Evolutionary conservation across 1,284 basidiomycete genomes (phyloP), one percentile per base, ranked within the genome.

Genomic region (Tremellales sp.): DNA sequence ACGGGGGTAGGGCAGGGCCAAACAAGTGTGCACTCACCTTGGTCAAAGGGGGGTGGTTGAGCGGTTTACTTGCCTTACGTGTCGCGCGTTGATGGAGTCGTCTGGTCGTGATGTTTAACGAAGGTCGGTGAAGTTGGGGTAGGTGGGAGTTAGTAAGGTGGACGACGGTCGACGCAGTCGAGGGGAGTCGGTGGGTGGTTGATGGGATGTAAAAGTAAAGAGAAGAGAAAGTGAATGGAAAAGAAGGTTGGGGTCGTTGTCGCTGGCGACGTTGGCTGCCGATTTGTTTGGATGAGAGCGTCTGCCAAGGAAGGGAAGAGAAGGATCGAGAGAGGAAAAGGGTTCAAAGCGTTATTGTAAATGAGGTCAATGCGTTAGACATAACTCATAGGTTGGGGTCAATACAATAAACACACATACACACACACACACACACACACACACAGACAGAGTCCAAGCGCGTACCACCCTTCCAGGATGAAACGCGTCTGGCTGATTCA

Each of bases 131-230:
- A 36, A 22, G 36, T n/a, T 40, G 22, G 19, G 40, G 39, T 42
- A n/a, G 19, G n/a, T 15, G 40, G 25, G 33, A 21, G 40, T 45
- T 26, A 46, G 22, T n/a, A 13, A 23, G n/a, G 26, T 31, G 31
- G 47, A 41, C 27, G 35, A 19, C 48, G 46, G 46, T 24, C 42
- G 42, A 43, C 42, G 42, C 24, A n/a, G 26, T 43, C 26, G 21
- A 5, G 7, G 37, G n/a, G 17, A 19, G 8, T 8, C n/a, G 17
- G 8, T 19, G 8, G 22, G 8, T 19, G 8, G 37, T 10, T 19
- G 42, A 12, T 27, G 23, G 42, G 40, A 22, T 47, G 35, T 24
- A 29, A 19, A 40, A 11, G 26, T 24, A 19, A 40, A 17, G 17
- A 39, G 29, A 21, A 24, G 39, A 31, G n/a, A 21, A 31, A 26